Conservation (phyloP, 306 rosid genomes). For the Dalbergia cultrata region DNA sequence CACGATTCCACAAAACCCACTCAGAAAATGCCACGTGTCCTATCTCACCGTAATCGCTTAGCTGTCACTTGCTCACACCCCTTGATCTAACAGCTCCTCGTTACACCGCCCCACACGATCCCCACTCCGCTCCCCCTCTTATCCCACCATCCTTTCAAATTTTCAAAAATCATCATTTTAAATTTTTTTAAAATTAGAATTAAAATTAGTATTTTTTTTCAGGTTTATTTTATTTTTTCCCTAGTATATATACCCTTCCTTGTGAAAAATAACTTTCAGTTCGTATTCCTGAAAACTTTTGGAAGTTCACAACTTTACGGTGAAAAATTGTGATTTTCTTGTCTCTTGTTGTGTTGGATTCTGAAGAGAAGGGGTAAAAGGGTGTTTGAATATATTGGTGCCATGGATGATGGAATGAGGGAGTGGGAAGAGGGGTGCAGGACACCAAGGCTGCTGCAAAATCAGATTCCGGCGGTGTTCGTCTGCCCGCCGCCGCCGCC, state of each 20-base stretch:
- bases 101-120: slow-evolving; percentile 33
- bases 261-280: background rate
- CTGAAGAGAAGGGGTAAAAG: slow-evolving; percentile 18
- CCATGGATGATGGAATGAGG: slow-evolving; percentile 31
- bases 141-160: slow-evolving; percentile 41
- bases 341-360: background rate
- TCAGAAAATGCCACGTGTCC: slow-evolving; percentile 19
- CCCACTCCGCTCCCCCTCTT: background rate
- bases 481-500: slow-evolving; percentile 77
- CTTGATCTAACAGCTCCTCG: slow-evolving; percentile 27
- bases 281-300: background rate
- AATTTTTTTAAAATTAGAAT: slow-evolving; percentile 9
- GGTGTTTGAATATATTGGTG: slow-evolving; percentile 38
- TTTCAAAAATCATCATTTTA: slow-evolving; percentile 32
- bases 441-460: slow-evolving; percentile 69
- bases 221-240: background rate
- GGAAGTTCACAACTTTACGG: slow-evolving; percentile 21
- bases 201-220: background rate
- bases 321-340: slow-evolving; percentile 9
- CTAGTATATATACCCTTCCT: slow-evolving; percentile 21
- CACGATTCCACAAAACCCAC: background rate
- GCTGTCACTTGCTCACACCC: slow-evolving; percentile 50
- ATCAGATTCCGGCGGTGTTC: slow-evolving; percentile 58
- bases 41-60: background rate
- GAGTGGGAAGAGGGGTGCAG: slow-evolving; percentile 60